Base-by-base conservation (phyloP, 495 filamentous ascomycete genomes). In the Elasticomyces elasticus region DNA sequence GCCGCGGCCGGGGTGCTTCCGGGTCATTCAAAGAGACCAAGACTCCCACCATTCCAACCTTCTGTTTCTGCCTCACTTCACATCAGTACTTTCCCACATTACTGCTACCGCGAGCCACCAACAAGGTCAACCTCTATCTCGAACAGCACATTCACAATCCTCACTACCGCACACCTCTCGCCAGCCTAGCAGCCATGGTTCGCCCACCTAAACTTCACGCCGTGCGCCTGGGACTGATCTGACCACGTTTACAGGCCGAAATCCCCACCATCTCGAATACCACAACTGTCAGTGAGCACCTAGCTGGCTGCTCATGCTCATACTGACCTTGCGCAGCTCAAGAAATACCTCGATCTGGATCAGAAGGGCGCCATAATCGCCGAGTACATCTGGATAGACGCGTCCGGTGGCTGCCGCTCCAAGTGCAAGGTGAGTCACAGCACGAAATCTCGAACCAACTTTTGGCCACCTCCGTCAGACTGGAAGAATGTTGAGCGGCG, bases 351-450 rank as follows among this genome's bases (percentile, higher is more conserved):
- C 72, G 73, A 76, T 62, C 86, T 98, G 59, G 83, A 88, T 67
- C 92, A 97, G 77, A 86, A 85, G 65, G 89, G 89, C 67, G 73
- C 67, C 31, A 72, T 89, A 61, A 86, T 91, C 67, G 89, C 89
- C 56, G 92, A 98, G 75, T 98, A 96, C 77, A 83, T 98, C 76
- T 98, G 92, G 92, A 90, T 98, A 65, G 92, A 98, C 69, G 71
- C 80, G 62, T 67, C 69, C 55, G 84, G 83, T 65, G 85, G 83
- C 58, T 76, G 83, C 62, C 87, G 89, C 56, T 89, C 86, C 67
- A 95, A 95, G 75, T 86, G 86, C 63, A 90, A 89, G 81, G 92
- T 94, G 75, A 76, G 87, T 73, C 28, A 54, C 24, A 31, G 9
- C 27, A n/a, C 20, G n/a, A 17, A 15, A 15, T 49, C n/a, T 27